Percentiles rank a stretch among this genome's conserved stretches.
Conservation (phyloP, 331 rosid species). For the Prunus yedoensis region DNA sequence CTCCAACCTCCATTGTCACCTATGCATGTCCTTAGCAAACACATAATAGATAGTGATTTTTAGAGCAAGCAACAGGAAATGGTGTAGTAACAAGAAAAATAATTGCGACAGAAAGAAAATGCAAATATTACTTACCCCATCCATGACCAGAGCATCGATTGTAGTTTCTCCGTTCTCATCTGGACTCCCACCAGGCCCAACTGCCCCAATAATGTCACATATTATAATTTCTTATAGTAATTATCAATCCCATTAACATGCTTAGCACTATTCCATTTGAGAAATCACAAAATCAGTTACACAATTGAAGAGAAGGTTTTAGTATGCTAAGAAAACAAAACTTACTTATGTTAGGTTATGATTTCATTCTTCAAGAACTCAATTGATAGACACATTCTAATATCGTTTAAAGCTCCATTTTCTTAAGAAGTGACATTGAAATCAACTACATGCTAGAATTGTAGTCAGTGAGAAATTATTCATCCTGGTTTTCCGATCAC, state of each 20-base stretch:
- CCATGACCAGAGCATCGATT: conserved; percentile 86
- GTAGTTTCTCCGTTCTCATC: conserved; percentile 96
- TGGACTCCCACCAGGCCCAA: conserved; percentile 99
- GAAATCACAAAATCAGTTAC: not conserved
- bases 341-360: not conserved
- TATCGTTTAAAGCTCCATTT: not conserved
- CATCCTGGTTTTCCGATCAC: not conserved
- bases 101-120: conserved; percentile 8
- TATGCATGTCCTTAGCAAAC: conserved; percentile 60
- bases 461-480: not conserved
- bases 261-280: not conserved
- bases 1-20: conserved; percentile 98
- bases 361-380: not conserved
- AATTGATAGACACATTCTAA: not conserved
- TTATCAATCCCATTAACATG: not conserved
- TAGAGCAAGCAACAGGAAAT: conserved; percentile 13
- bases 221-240: not conserved
- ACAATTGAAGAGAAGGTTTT: not conserved
- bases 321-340: not conserved
- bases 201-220: conserved; percentile 37
- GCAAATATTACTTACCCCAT: conserved; percentile 58
- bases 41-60: conserved; percentile 36
- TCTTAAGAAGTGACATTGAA: not conserved
- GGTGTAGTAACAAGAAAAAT: conserved; percentile 12
- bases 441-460: not conserved